Base-by-base conservation (phyloP, 1,284 basidiomycete genomes). In the Boletus sp. region DNA sequence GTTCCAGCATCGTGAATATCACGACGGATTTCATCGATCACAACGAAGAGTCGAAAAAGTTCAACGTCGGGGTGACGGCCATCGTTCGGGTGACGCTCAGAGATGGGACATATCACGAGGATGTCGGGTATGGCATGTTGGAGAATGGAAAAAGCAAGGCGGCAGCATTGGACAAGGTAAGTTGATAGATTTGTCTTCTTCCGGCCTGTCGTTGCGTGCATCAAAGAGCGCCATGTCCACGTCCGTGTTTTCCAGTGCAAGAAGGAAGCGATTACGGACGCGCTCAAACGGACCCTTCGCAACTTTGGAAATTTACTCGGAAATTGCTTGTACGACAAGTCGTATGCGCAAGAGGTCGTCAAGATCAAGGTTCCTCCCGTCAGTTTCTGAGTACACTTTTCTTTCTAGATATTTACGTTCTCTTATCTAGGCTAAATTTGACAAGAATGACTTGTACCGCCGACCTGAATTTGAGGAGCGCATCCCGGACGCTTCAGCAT, bases 201-300 rank as follows among this genome's bases (percentile, higher is more conserved):
- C 28, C 9, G 21, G 17, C 16, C 17, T 25, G 2, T 16, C 33
- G 35, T 31, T 21, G 27, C 33, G 38, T 38, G 23, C 13, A 52
- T 52, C 43, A 43, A 49, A 58, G 31, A 46, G n/a, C 44, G 35
- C 21, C 40, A 58, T 61, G 30, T 27, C 46, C 27, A 9, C 31
- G 13, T 19, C 30, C 11, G 9, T 25, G 16, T 49, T 46, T 52
- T 49, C 30, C 68, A 98, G 95, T 94, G 93, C 69, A 97, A 97
- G 82, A 99, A 99, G 72, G 97, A 98, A 73, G 95, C 97, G 0
- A 91, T 98, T 0, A 99, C 97, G 0, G 97, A 99, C 69, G 96
- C 85, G 0, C 79, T 97, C 51, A 99, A 99, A 77, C 88, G 97
- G 38, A 87, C 94, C 0, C 80, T 99, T 25, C 85, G 94, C 53